phyloP scores from a whole-genome alignment of 768 basidiomycete genomes.

The Russula compacta region DNA sequence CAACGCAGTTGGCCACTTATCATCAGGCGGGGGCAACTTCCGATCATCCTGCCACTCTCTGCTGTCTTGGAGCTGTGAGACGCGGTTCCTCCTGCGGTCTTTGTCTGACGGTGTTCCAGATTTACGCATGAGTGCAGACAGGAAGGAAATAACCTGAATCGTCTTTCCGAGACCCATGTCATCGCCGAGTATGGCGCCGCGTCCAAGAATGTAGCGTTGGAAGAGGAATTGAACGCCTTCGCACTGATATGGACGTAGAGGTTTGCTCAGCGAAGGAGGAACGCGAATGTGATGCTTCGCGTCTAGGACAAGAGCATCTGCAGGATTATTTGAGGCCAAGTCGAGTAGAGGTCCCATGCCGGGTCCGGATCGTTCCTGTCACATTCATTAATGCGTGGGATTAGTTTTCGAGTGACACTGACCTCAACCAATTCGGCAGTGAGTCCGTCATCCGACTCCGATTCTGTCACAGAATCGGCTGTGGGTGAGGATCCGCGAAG shows the following conservation, averaged over 20 bases:
- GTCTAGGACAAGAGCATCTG: slow-evolving; percentile 46
- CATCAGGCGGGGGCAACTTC: slow-evolving; percentile 55
- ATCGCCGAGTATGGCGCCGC: slow-evolving; percentile 84
- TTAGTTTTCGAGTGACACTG: no score
- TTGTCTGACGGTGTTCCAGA: slow-evolving; percentile 53
- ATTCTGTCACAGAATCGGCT: slow-evolving; percentile 40
- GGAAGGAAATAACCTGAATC: slow-evolving; percentile 82
- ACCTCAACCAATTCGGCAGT: slow-evolving; percentile 4
- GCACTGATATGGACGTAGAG: slow-evolving; percentile 85
- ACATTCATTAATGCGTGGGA: not conserved
- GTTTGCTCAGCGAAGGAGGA: slow-evolving; percentile 69
- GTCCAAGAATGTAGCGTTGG: slow-evolving; percentile 51
- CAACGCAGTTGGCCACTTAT: slow-evolving; percentile 77
- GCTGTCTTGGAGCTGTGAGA: slow-evolving; percentile 57
- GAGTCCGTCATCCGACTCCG: slow-evolving; percentile 31
- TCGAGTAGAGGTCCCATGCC: slow-evolving; percentile 30
- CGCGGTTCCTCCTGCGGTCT: slow-evolving; percentile 55
- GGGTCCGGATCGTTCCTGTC: not conserved
- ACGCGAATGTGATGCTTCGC: slow-evolving; percentile 38
- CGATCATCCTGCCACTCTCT: slow-evolving; percentile 43
- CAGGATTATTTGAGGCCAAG: slow-evolving; percentile 33
- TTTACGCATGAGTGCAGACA: slow-evolving; percentile 90
- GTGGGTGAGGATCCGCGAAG: not conserved
- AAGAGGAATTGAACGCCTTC: slow-evolving; percentile 82
- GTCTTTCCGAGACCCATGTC: slow-evolving; percentile 98